These are phyloP conservation scores for Aspergillus cavernicola DNA, from an alignment of 495 filamentous ascomycete species.

Conservation along the genomic window DNA sequence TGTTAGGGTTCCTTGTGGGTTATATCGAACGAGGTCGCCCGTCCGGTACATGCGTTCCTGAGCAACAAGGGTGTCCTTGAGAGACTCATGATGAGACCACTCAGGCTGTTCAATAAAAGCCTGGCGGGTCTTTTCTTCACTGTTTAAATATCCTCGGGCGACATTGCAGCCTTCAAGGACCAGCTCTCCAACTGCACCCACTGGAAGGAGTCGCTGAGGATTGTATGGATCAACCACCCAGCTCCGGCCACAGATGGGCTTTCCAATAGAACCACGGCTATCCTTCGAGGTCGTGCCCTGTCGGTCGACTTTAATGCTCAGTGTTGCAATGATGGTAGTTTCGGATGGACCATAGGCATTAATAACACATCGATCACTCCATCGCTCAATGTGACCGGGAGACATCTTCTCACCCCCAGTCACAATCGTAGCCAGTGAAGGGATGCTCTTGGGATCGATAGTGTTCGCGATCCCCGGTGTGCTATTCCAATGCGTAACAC, in stretches of 20 bases:
- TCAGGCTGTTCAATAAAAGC: constrained; percentile 24
- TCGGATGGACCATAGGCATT: not conserved
- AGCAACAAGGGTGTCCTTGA: not conserved
- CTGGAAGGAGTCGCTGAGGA: constrained; percentile 27
- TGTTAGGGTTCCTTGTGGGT: constrained; percentile 19
- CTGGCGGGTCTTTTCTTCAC: constrained; percentile 26
- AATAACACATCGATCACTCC: not conserved
- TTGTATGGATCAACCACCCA: constrained; percentile 40
- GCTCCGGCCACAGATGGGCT: constrained; percentile 25
- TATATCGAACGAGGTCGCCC: constrained; percentile 25
- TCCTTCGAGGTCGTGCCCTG: not conserved
- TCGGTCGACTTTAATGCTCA: not conserved
- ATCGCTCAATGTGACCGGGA: not conserved
- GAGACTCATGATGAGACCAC: constrained; percentile 25
- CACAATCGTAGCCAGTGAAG: constrained; percentile 7
- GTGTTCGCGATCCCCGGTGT: constrained; percentile 29
- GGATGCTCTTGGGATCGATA: constrained; percentile 17
- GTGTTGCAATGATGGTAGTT: not conserved
- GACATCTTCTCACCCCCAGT: constrained; percentile 1
- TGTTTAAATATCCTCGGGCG: constrained; percentile 38
- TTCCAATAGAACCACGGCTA: constrained; percentile 13
- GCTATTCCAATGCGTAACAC: not conserved
- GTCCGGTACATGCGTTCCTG: constrained; percentile 28
- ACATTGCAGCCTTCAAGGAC: constrained; percentile 42
- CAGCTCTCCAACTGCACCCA: constrained; percentile 44